Conservation (phyloP, 192 early-diverging fungal genomes). For the Coemansia sp. region DNA sequence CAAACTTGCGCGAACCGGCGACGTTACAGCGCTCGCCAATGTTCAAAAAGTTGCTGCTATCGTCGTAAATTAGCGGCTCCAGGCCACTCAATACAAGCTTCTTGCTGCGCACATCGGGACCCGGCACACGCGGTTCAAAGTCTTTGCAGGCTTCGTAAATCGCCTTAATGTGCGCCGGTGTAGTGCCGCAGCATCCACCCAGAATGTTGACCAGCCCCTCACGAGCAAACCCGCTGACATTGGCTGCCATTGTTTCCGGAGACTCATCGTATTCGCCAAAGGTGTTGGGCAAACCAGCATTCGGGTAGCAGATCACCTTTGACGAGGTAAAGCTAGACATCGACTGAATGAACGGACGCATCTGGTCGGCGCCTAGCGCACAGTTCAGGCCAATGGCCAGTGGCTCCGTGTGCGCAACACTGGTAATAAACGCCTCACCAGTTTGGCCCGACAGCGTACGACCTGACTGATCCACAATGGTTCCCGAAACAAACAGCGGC, state of each 20-base stretch:
- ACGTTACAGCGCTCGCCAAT: slow-evolving; percentile 98
- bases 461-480: slow-evolving; percentile 95
- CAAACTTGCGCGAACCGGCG: slow-evolving; percentile 91
- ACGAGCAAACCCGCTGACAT: slow-evolving; percentile 82
- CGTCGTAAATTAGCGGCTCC: slow-evolving; percentile 79
- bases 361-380: slow-evolving; percentile 85
- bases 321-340: slow-evolving; percentile 79
- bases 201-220: slow-evolving; percentile 94
- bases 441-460: slow-evolving; percentile 96
- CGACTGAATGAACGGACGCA: slow-evolving; percentile 92
- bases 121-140: slow-evolving; percentile 75
- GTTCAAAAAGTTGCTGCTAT: slow-evolving; percentile 85
- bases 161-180: slow-evolving; percentile 89
- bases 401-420: slow-evolving; percentile 74
- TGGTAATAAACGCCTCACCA: slow-evolving; percentile 91
- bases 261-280: slow-evolving; percentile 96
- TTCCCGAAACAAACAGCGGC: slow-evolving; percentile 81
- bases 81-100: slow-evolving; percentile 83
- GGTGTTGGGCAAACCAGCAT: slow-evolving; percentile 95
- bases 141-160: slow-evolving; percentile 72
- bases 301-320: slow-evolving; percentile 92
- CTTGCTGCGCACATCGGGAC: slow-evolving; percentile 62
- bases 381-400: slow-evolving; percentile 91
- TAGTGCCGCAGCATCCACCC: slow-evolving; percentile 97
- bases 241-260: slow-evolving; percentile 79